These are phyloP conservation scores for Grifola frondosa DNA, from an alignment of 1,284 basidiomycete genomes.

Conservation along the genomic window DNA sequence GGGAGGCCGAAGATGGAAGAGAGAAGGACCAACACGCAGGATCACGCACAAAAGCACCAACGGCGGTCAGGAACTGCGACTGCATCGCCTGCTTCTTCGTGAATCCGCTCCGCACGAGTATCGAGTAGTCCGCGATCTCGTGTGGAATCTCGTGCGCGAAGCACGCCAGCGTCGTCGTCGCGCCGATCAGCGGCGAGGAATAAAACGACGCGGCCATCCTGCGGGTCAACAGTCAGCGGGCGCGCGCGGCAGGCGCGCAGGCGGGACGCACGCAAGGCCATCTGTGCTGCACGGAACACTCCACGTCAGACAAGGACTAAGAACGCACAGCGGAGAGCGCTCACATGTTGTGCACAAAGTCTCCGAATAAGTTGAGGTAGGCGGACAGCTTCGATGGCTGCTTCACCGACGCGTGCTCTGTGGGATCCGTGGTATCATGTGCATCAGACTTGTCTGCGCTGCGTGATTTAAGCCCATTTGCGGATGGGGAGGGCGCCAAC, in stretches of 20 bases:
- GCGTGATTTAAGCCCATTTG: slow-evolving; percentile 34
- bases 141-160: slow-evolving; percentile 92
- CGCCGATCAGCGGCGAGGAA: slow-evolving; percentile 84
- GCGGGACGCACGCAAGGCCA: slow-evolving; percentile 69
- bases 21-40: slow-evolving; percentile 2
- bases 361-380: slow-evolving; percentile 87
- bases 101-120: slow-evolving; percentile 85
- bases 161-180: slow-evolving; percentile 87
- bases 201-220: slow-evolving; percentile 92
- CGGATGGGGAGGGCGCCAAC: slow-evolving; percentile 27
- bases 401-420: slow-evolving; percentile 34
- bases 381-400: slow-evolving; percentile 80
- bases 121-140: slow-evolving; percentile 91
- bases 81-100: slow-evolving; percentile 89
- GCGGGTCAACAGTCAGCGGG: slow-evolving; percentile 6
- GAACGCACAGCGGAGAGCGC: slow-evolving; percentile 27
- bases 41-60: slow-evolving; percentile 81
- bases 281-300: slow-evolving; percentile 58
- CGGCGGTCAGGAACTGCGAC: slow-evolving; percentile 85
- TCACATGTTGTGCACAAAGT: slow-evolving; percentile 86
- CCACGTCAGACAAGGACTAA: background rate
- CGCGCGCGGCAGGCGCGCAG: slow-evolving; percentile 15
- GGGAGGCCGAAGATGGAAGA: slow-evolving; percentile 2
- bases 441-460: slow-evolving; percentile 23
- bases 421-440: slow-evolving; percentile 21